These are phyloP conservation scores for Cutaneotrichosporon dermatis DNA, from an alignment of 1,284 basidiomycete genomes.

Conservation along the genomic window DNA sequence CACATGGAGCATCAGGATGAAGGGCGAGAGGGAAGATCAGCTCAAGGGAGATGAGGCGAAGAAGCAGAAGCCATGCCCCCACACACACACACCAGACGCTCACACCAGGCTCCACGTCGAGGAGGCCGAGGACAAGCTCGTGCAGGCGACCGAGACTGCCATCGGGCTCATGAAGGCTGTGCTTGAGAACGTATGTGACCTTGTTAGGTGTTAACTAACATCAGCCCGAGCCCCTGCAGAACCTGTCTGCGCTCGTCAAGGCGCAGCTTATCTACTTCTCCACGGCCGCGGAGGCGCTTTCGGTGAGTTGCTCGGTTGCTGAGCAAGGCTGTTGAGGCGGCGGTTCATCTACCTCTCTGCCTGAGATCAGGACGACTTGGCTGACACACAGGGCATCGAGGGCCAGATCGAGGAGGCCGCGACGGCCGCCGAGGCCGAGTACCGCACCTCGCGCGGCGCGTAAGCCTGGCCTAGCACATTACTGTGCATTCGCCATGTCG, in stretches of 20 bases:
- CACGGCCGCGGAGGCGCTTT: constrained; percentile 77
- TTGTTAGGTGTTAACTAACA: neutral
- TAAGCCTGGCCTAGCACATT: constrained; percentile 11
- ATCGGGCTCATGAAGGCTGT: constrained; percentile 98
- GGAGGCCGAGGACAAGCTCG: constrained; percentile 91
- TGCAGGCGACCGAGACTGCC: constrained; percentile 95
- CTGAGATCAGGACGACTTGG: too few relatives aligned
- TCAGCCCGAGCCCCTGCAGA: constrained; percentile 91
- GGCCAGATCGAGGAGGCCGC: constrained; percentile 86
- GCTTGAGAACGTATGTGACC: constrained; percentile 74
- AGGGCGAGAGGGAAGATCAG: too few relatives aligned
- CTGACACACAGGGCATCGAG: constrained; percentile 55
- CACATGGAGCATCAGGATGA: too few relatives aligned
- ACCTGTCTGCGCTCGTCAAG: constrained; percentile 85
- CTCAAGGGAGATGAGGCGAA: too few relatives aligned
- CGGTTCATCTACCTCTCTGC: too few relatives aligned
- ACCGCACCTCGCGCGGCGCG: constrained; percentile 58
- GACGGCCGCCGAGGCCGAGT: constrained; percentile 84
- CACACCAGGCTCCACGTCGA: constrained; percentile 63
- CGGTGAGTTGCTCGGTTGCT: too few relatives aligned
- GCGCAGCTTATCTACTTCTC: constrained; percentile 82
- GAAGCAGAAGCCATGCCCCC: too few relatives aligned
- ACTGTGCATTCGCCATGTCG: too few relatives aligned
- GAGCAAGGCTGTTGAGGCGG: too few relatives aligned
- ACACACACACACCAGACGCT: constrained; percentile 37